Percentiles rank a stretch among this genome's conserved stretches.
Evolutionary conservation across 768 basidiomycete genomes (phyloP).

Genomic region (Rhizopogon vinicolor): DNA sequence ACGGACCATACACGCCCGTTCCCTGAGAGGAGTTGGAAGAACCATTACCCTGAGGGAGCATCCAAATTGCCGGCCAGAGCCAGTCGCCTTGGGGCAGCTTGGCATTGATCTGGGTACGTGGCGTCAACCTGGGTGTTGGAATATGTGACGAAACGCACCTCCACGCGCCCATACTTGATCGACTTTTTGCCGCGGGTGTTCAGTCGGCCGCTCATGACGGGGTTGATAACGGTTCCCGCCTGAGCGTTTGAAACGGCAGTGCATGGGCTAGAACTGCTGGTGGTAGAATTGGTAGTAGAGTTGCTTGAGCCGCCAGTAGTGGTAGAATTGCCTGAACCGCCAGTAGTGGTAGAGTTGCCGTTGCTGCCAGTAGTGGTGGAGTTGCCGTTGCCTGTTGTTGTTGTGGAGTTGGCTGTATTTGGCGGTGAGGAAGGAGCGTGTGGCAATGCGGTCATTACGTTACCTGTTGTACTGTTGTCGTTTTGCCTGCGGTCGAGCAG

Average conservation of each 20-base stretch:
- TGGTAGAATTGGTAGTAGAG: conserved; percentile 10
- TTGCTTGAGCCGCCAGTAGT: conserved; percentile 3
- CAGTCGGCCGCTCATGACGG: conserved; percentile 50
- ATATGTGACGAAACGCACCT: conserved; percentile 25
- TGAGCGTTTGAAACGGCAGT: conserved; percentile 36
- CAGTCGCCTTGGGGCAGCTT: conserved; percentile 54
- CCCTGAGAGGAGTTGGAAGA: conserved; percentile 11
- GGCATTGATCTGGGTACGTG: conserved; percentile 56
- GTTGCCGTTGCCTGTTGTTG: conserved; percentile 2
- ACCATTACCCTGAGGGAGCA: conserved; percentile 23
- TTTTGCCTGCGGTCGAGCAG: conserved; percentile 10
- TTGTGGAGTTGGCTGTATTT: conserved; percentile 1
- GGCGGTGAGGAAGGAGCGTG: neutral
- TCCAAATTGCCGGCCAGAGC: conserved; percentile 30
- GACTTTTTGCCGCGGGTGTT: conserved; percentile 43
- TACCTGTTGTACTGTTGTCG: conserved; percentile 31
- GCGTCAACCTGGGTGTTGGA: neutral
- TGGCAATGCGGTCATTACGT: neutral
- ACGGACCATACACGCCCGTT: conserved; percentile 26
- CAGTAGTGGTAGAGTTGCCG: conserved; percentile 9
- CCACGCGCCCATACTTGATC: conserved; percentile 54
- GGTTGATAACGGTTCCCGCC: conserved; percentile 39
- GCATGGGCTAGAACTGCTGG: conserved; percentile 33
- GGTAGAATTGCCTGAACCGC: conserved; percentile 18
- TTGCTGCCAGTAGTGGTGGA: neutral